Conservation (phyloP, 306 rosid species). For the Chamaecrista fasciculata region DNA sequence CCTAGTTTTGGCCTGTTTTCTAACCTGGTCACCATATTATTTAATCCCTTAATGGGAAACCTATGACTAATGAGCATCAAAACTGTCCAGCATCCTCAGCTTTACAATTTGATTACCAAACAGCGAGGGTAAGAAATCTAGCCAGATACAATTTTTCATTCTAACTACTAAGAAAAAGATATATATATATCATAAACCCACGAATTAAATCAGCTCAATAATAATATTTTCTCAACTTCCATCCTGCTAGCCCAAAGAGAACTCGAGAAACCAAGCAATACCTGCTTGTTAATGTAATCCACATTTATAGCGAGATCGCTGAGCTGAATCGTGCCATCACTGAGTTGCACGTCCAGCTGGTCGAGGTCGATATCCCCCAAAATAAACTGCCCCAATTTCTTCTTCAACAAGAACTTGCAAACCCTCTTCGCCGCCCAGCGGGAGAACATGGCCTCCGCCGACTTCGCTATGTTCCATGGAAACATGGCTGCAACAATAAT, state of each 20-base stretch:
- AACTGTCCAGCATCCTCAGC: background rate
- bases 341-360: conserved; percentile 87
- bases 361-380: conserved; percentile 87
- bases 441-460: conserved; percentile 94
- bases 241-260: background rate
- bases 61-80: conserved; percentile 1
- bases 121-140: background rate
- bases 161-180: background rate
- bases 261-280: conserved; percentile 4
- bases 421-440: conserved; percentile 84
- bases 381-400: conserved; percentile 86
- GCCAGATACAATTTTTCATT: background rate
- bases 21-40: background rate
- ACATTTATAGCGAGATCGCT: conserved; percentile 84
- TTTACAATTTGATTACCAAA: background rate
- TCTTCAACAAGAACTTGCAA: conserved; percentile 82
- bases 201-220: background rate
- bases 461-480: conserved; percentile 84
- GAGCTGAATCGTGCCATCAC: conserved; percentile 85
- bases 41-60: background rate
- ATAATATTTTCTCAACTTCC: background rate
- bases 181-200: background rate
- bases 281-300: conserved; percentile 80
- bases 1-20: background rate
- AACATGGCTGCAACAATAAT: conserved; percentile 48